phyloP scores from a whole-genome alignment of 768 basidiomycete species.

The Psilocybe cyanescens region DNA sequence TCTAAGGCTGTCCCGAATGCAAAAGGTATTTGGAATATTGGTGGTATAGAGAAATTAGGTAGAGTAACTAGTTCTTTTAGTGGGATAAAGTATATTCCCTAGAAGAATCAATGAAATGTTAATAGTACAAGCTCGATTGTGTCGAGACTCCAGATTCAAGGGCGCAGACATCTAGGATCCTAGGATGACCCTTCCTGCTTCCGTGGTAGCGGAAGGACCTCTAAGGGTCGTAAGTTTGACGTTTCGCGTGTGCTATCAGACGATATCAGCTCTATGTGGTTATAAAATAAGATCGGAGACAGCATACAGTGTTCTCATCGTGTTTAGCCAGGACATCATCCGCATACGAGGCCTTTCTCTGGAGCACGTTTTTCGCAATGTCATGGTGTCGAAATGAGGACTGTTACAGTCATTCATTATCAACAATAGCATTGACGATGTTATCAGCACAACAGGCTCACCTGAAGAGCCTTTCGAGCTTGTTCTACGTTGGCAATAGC shows the following conservation, averaged over 20 bases:
- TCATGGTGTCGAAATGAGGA: not conserved
- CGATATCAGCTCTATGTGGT: not conserved
- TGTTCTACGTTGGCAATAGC: conserved; percentile 41
- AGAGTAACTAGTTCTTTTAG: too few species aligned
- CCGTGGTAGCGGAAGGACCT: not conserved
- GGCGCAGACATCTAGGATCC: not conserved
- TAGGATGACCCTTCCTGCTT: conserved; percentile 3
- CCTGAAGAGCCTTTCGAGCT: conserved; percentile 48
- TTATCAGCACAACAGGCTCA: conserved; percentile 9
- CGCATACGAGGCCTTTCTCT: not conserved
- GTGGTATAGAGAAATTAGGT: too few species aligned
- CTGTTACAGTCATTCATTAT: not conserved
- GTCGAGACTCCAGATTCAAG: too few species aligned
- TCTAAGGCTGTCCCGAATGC: too few species aligned
- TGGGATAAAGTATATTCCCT: too few species aligned
- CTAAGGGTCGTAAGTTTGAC: conserved; percentile 1
- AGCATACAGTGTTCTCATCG: not conserved
- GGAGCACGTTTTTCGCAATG: not conserved
- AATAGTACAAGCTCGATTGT: too few species aligned
- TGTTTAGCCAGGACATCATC: not conserved
- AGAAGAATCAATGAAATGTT: too few species aligned
- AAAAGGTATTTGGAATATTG: too few species aligned
- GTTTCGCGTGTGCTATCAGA: not conserved
- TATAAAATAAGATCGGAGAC: not conserved
- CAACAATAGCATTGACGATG: not conserved